Evolutionary conservation across 495 filamentous ascomycete genomes (phyloP).

Genomic region (Schizothecium vesticola): DNA sequence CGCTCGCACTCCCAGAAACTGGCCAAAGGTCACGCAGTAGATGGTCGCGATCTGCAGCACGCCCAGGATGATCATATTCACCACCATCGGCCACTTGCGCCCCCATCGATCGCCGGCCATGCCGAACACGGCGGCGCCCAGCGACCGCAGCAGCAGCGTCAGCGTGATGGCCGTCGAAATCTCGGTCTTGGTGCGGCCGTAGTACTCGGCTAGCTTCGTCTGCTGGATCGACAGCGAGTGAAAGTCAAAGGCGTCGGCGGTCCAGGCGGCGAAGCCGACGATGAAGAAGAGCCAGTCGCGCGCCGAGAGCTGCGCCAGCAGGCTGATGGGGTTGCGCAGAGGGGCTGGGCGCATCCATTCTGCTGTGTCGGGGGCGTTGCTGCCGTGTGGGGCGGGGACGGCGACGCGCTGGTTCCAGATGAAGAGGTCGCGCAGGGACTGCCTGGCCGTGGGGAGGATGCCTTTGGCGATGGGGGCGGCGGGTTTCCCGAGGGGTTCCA

Average conservation of each 20-base stretch:
- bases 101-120: constrained; percentile 68
- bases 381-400: constrained; percentile 54
- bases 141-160: constrained; percentile 62
- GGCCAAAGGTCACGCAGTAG: constrained; percentile 58
- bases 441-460: constrained; percentile 51
- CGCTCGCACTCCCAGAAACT: constrained; percentile 64
- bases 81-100: constrained; percentile 76
- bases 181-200: constrained; percentile 56
- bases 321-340: constrained; percentile 55
- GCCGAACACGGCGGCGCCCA: constrained; percentile 67
- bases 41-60: constrained; percentile 68
- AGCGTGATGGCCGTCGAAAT: constrained; percentile 70
- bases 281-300: constrained; percentile 60
- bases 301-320: constrained; percentile 50
- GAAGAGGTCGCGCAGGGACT: constrained; percentile 59
- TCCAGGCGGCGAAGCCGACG: constrained; percentile 60
- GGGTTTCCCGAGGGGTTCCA: constrained; percentile 37
- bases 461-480: constrained; percentile 58
- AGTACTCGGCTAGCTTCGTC: constrained; percentile 62
- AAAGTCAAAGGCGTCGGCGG: constrained; percentile 71
- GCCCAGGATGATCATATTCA: constrained; percentile 60
- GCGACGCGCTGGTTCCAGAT: constrained; percentile 62
- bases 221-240: constrained; percentile 69
- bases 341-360: constrained; percentile 59
- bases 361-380: constrained; percentile 28